Percentiles rank a stretch among this genome's conserved stretches.
These are phyloP conservation scores for Amaranthus palmeri DNA, from an alignment of 148 eudicot genomes.

Conservation along the genomic window DNA sequence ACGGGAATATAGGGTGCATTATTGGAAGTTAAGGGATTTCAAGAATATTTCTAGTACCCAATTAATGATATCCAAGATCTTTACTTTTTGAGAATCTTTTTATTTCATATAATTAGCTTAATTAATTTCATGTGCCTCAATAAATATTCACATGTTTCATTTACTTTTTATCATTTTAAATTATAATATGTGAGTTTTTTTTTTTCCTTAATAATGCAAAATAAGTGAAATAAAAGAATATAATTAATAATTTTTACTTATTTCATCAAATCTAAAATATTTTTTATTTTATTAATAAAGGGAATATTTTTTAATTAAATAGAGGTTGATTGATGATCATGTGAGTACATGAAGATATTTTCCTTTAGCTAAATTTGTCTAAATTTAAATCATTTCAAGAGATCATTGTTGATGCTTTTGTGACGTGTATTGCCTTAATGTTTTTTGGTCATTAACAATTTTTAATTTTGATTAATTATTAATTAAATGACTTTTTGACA, in stretches of 20 bases:
- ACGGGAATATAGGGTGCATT: constrained; percentile 7
- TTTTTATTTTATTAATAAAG: not conserved
- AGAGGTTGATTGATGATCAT: not conserved
- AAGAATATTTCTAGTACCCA: constrained; percentile 5
- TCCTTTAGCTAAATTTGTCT: not conserved
- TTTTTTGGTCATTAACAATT: too few species aligned
- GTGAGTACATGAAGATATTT: constrained; percentile 3
- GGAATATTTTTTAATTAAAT: too few species aligned
- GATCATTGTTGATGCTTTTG: too few species aligned
- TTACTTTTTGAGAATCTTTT: constrained; percentile 21
- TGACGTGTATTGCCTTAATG: too few species aligned
- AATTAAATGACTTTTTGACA: too few species aligned
- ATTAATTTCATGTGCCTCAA: constrained; percentile 1
- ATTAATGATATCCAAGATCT: constrained; percentile 10
- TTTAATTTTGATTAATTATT: too few species aligned
- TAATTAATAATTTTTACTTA: not conserved
- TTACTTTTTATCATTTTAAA: not conserved
- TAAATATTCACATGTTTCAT: not conserved
- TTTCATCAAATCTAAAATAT: not conserved
- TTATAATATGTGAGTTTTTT: not conserved
- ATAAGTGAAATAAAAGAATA: too few species aligned
- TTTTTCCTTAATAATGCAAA: not conserved
- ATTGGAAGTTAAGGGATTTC: constrained; percentile 11
- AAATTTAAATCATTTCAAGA: too few species aligned
- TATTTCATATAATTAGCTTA: constrained; percentile 8